Evolutionary conservation across 2,329 filamentous ascomycete genomes (phyloP).

Genomic region (Trichophyton verrucosum): DNA sequence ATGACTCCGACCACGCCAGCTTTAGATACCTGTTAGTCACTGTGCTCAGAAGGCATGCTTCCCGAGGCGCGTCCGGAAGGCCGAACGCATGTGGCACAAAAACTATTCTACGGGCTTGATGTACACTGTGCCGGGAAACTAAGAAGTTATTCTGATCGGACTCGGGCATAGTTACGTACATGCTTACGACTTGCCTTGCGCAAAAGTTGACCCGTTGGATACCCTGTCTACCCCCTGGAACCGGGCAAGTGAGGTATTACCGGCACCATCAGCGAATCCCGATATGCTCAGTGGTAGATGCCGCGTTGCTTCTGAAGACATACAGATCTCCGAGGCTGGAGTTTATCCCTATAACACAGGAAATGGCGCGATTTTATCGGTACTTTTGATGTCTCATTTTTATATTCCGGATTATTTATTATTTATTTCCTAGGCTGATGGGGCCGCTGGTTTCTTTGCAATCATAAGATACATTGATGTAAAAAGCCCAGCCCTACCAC

Average conservation of each 20-base stretch:
- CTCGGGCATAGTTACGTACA: neutral
- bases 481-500: neutral
- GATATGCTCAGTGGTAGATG: neutral
- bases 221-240: neutral
- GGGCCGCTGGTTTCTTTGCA: neutral
- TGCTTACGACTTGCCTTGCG: neutral
- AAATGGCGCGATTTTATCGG: neutral
- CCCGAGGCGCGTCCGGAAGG: too few species aligned
- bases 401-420: neutral
- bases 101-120: neutral
- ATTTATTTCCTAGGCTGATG: neutral
- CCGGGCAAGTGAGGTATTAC: neutral
- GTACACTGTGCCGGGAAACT: neutral
- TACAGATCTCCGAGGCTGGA: neutral
- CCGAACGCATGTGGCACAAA: too few species aligned
- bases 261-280: neutral
- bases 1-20: too few species aligned
- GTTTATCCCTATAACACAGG: neutral
- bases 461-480: constrained; percentile 5
- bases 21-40: too few species aligned
- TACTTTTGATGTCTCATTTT: neutral
- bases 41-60: too few species aligned
- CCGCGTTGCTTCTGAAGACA: neutral
- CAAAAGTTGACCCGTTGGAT: neutral
- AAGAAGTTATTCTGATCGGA: neutral